Conservation (phyloP, 2,329 filamentous ascomycete species). For the Sporothrix sp. region DNA sequence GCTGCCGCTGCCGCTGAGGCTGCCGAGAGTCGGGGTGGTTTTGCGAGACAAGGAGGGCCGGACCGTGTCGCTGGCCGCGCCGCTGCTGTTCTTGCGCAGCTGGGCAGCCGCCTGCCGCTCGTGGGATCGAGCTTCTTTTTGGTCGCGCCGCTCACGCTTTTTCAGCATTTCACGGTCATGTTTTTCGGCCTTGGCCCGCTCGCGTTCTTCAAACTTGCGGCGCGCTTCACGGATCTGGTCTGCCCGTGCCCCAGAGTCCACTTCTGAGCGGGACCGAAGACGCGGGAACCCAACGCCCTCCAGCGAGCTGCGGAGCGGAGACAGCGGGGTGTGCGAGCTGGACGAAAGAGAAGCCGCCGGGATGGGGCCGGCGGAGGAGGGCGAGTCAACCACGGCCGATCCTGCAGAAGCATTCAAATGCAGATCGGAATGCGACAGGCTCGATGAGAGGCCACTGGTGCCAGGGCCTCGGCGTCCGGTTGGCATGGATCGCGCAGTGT, state of each 20-base stretch:
- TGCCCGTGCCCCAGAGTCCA: conserved; percentile 43
- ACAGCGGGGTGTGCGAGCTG: conserved; percentile 30
- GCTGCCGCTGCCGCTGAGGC: conserved; percentile 18
- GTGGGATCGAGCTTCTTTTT: conserved; percentile 43
- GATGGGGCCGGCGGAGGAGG: conserved; percentile 14
- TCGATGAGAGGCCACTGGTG: conserved; percentile 29
- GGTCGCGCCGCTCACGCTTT: conserved; percentile 48
- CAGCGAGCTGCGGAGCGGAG: conserved; percentile 48
- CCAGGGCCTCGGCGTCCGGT: conserved; percentile 11
- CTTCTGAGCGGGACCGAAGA: conserved; percentile 49
- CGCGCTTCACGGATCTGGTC: conserved; percentile 52
- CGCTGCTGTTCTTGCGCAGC: conserved; percentile 30
- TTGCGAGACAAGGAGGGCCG: conserved; percentile 19
- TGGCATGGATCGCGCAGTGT: conserved; percentile 25
- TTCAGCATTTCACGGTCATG: conserved; percentile 49
- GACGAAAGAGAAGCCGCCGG: conserved; percentile 12
- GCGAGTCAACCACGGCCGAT: conserved; percentile 20
- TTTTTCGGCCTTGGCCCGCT: conserved; percentile 52
- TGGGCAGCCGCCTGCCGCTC: conserved; percentile 36
- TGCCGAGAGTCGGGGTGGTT: conserved; percentile 18
- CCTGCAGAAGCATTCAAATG: conserved; percentile 26
- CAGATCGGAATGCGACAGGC: conserved; percentile 37
- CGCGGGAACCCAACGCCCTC: conserved; percentile 46
- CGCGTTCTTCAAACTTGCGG: conserved; percentile 53
- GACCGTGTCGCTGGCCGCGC: conserved; percentile 19